Conservation (phyloP, 2,329 filamentous ascomycete genomes). For the Chrysosporium queenslandicum region DNA sequence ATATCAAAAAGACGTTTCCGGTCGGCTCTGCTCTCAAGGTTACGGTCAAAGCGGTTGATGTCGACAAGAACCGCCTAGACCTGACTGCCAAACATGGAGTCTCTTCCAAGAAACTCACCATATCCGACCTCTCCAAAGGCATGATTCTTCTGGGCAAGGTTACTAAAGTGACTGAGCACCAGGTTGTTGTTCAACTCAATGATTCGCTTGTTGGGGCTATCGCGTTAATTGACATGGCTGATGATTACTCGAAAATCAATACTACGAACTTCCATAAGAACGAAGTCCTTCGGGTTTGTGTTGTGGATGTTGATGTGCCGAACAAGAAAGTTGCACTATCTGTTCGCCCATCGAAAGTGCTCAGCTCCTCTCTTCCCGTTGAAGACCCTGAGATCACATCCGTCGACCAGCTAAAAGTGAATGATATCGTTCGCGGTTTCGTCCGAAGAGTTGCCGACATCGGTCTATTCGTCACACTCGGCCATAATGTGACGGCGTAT, state of each 20-base stretch:
- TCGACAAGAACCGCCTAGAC: conserved; percentile 64
- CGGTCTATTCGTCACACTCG: conserved; percentile 76
- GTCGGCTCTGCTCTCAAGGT: conserved; percentile 80
- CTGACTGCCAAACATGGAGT: conserved; percentile 62
- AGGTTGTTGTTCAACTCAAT: conserved; percentile 75
- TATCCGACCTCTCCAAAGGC: conserved; percentile 63
- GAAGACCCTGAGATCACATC: conserved; percentile 69
- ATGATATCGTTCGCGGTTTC: conserved; percentile 80
- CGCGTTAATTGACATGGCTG: conserved; percentile 69
- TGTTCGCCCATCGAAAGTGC: conserved; percentile 71
- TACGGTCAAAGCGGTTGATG: conserved; percentile 64
- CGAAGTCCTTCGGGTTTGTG: conserved; percentile 76
- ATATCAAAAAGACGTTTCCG: conserved; percentile 72
- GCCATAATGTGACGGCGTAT: conserved; percentile 69
- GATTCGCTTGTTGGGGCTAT: conserved; percentile 70
- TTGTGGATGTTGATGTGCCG: conserved; percentile 65
- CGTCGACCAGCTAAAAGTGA: conserved; percentile 59
- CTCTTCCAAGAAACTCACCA: conserved; percentile 50
- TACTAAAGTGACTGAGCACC: conserved; percentile 74
- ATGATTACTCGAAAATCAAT: conserved; percentile 75
- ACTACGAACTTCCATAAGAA: conserved; percentile 68
- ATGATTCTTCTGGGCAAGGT: conserved; percentile 75
- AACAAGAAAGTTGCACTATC: conserved; percentile 83
- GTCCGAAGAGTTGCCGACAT: conserved; percentile 83
- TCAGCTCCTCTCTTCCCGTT: conserved; percentile 73